Percentiles rank a stretch among this genome's conserved stretches.
Conservation (phyloP, 192 early-diverging fungal genomes). For the Rhizophlyctis rosea region DNA sequence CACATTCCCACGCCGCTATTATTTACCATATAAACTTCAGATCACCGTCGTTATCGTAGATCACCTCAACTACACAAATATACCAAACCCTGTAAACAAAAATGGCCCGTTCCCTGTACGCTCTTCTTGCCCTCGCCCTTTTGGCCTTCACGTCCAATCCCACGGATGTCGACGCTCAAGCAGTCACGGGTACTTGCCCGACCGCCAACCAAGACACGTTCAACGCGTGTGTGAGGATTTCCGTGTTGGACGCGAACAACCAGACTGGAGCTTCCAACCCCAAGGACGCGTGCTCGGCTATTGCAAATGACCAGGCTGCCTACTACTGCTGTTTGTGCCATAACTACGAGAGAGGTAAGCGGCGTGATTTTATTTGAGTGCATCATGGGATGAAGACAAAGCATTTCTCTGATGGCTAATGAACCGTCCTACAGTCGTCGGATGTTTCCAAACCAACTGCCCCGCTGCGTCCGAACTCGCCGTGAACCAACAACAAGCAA, state of each 20-base stretch:
- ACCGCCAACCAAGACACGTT: neutral
- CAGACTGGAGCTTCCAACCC: neutral
- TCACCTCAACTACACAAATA: no score
- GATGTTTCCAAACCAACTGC: slow-evolving; percentile 1
- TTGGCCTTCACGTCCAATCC: neutral
- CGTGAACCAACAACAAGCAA: neutral
- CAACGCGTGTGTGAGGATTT: neutral
- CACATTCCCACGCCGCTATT: no score
- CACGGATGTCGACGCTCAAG: neutral
- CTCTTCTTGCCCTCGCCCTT: neutral
- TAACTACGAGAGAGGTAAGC: neutral
- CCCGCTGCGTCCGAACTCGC: neutral
- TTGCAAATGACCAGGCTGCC: neutral
- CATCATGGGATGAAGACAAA: neutral
- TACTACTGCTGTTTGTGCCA: slow-evolving; percentile 2
- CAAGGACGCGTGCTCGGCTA: neutral
- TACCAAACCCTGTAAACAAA: no score
- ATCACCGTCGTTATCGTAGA: no score
- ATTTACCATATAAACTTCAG: no score
- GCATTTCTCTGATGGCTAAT: neutral
- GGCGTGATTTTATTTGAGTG: neutral
- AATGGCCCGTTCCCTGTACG: neutral
- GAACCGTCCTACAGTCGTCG: neutral
- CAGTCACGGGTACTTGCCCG: neutral
- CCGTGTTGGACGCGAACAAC: neutral